Base-by-base conservation (phyloP, 73 alveolate species). In the Paramecium biaurelia region DNA sequence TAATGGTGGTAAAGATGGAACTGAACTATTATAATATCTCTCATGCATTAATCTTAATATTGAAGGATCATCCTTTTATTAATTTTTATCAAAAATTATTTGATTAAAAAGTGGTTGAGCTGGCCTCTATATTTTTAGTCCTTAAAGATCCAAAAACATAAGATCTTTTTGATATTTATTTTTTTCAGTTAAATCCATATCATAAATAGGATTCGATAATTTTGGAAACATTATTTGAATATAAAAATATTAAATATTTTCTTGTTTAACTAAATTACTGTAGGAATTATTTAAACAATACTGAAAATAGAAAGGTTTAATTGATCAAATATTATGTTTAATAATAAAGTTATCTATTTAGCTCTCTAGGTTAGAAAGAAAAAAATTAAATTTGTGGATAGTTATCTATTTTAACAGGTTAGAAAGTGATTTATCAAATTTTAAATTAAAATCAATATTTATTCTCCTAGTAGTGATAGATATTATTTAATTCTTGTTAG, bases 141-240 rank as follows among this genome's bases (percentile, higher is more conserved):
- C 84, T 63, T 63, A 63, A 4, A 63, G 26, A 63, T 63, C 84
- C 24, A 63, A 9, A 63, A 30, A 63, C 41, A 63, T 10, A 1
- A 63, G 84, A 63, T 63, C 84, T 63, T 63, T 63, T 32, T 63
- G 45, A 63, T 63, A 63, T 24, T 63, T 63, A 63, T 63, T 63
- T 63, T 32, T 63, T 63, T 63, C 84, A 1, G 43, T 63, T 63
- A 63, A 63, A 63, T 63, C 84, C 84, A 63, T 63, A 63, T 63
- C 84, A 63, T 63, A 63, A 12, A 63, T 63, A 6, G 84, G 84
- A 63, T 63, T 63, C 23, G 53, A 26, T 30, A 63, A 32, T 32
- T 63, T 63, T 1, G 84, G 84, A 30, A 63, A 63, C 84, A 63
- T 63, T 26, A 18, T 1, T 53, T 53, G 32, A 53, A 53, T 15